phyloP scores from a whole-genome alignment of 164 flowering plant genomes.

The Magnolia kwangsiensis region DNA sequence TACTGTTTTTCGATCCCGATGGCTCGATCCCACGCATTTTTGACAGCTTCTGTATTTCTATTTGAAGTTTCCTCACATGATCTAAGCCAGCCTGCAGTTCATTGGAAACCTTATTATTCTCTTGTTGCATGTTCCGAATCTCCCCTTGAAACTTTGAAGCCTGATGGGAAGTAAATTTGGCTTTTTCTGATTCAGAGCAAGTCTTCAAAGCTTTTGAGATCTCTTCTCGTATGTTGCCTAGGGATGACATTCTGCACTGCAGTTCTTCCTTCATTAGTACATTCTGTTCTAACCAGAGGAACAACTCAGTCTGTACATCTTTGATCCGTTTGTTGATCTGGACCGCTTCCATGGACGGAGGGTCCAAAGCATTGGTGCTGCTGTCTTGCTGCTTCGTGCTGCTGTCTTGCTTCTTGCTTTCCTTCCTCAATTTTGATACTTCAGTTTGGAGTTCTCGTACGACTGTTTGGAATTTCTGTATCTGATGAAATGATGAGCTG shows the following conservation, averaged over 20 bases:
- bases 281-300: slow-evolving; percentile 61
- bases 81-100: slow-evolving; percentile 75
- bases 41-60: background rate
- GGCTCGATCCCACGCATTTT: background rate
- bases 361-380: background rate
- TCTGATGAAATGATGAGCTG: slow-evolving; percentile 61
- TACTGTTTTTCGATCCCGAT: slow-evolving; percentile 31
- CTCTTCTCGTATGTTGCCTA: slow-evolving; percentile 51
- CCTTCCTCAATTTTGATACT: slow-evolving; percentile 21
- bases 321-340: slow-evolving; percentile 55
- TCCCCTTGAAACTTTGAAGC: slow-evolving; percentile 92
- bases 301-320: slow-evolving; percentile 55
- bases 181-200: slow-evolving; percentile 23
- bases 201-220: slow-evolving; percentile 23
- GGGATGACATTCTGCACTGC: slow-evolving; percentile 34
- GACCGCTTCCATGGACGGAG: slow-evolving; percentile 28
- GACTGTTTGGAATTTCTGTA: slow-evolving; percentile 51
- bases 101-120: slow-evolving; percentile 74
- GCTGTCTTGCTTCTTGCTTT: background rate
- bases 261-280: slow-evolving; percentile 50
- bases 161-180: slow-evolving; percentile 55
- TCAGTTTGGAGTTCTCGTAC: slow-evolving; percentile 52
- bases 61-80: slow-evolving; percentile 31
- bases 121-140: slow-evolving; percentile 84
- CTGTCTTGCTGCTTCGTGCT: background rate